Percentiles rank a stretch among this genome's conserved stretches.
Evolutionary conservation across 805 yeast genomes (phyloP).

Genomic region (Candida wancherniae): DNA sequence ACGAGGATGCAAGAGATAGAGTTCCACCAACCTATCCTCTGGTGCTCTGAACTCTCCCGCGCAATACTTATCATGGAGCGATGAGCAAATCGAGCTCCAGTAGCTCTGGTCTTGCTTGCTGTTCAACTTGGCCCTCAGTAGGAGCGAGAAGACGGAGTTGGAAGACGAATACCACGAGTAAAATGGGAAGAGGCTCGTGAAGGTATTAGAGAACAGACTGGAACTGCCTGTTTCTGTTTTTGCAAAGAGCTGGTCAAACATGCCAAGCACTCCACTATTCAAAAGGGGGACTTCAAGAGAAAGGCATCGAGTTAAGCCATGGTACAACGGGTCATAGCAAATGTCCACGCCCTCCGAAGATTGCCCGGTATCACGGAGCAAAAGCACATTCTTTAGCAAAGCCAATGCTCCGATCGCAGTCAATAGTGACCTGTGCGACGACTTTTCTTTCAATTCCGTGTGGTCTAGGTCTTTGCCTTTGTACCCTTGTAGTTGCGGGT

Average conservation of each 20-base stretch:
- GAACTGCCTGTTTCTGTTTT: constrained; percentile 19
- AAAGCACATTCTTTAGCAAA: constrained; percentile 27
- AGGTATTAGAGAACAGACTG: constrained; percentile 8
- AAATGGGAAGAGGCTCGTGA: constrained; percentile 30
- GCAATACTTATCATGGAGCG: constrained; percentile 28
- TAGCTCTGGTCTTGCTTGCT: constrained; percentile 27
- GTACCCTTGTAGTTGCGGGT: constrained; percentile 19
- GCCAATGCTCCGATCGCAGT: constrained; percentile 34
- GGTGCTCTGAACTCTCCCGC: constrained; percentile 39
- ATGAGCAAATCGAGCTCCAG: constrained; percentile 32
- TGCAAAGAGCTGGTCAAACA: constrained; percentile 37
- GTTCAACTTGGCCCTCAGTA: constrained; percentile 21
- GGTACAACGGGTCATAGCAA: constrained; percentile 25
- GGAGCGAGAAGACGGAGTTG: constrained; percentile 37
- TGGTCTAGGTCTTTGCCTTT: constrained; percentile 6
- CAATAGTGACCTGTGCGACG: constrained; percentile 2
- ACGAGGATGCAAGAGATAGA: constrained; percentile 35
- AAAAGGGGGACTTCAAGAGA: constrained; percentile 34
- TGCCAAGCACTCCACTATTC: constrained; percentile 37
- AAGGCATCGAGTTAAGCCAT: constrained; percentile 27
- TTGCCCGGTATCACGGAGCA: constrained; percentile 6
- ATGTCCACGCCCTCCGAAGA: constrained; percentile 1
- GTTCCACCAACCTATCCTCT: constrained; percentile 35
- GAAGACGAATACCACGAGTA: constrained; percentile 38
- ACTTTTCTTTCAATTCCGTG: constrained; percentile 2